Evolutionary conservation across 75 land plant genomes (phyloP).

Genomic region (Pseudotsuga menziesii): DNA sequence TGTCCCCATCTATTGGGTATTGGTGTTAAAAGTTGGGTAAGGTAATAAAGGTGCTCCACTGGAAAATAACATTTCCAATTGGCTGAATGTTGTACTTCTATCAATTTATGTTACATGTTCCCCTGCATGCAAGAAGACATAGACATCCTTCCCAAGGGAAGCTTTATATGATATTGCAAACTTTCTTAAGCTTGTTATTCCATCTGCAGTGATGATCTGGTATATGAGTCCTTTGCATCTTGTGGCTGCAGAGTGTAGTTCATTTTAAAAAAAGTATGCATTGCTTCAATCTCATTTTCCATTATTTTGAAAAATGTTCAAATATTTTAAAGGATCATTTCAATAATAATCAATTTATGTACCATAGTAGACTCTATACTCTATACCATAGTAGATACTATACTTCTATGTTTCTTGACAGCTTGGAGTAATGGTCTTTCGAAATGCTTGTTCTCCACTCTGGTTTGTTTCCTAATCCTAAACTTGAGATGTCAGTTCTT

Average conservation of each 20-base stretch:
- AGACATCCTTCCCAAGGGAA: slow-evolving; percentile 55
- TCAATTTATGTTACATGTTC: slow-evolving; percentile 49
- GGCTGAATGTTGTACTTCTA: slow-evolving; percentile 50
- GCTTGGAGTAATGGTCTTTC: slow-evolving; percentile 72
- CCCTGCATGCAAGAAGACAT: slow-evolving; percentile 52
- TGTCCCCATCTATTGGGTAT: slow-evolving; percentile 52
- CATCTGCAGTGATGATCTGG: slow-evolving; percentile 82
- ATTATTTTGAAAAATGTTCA: not conserved
- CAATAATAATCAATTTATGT: too few species aligned
- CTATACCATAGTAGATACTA: too few species aligned
- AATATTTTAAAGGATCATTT: too few species aligned
- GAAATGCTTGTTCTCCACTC: slow-evolving; percentile 58
- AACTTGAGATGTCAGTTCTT: slow-evolving; percentile 60
- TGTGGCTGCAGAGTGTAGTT: not conserved
- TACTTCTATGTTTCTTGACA: slow-evolving; percentile 13
- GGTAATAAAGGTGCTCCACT: slow-evolving; percentile 79
- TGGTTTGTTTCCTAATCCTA: slow-evolving; percentile 78
- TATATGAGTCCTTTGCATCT: slow-evolving; percentile 13
- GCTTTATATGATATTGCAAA: slow-evolving; percentile 44
- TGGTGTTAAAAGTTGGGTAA: slow-evolving; percentile 59
- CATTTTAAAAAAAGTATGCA: not conserved
- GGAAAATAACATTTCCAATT: slow-evolving; percentile 54
- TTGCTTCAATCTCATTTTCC: not conserved
- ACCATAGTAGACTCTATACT: too few species aligned
- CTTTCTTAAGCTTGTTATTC: slow-evolving; percentile 62